A percentile compares a stretch with the other conserved stretches of the same genome.
Conservation (phyloP, 176 grass and related monocot species). For the Carex myosuroides region DNA sequence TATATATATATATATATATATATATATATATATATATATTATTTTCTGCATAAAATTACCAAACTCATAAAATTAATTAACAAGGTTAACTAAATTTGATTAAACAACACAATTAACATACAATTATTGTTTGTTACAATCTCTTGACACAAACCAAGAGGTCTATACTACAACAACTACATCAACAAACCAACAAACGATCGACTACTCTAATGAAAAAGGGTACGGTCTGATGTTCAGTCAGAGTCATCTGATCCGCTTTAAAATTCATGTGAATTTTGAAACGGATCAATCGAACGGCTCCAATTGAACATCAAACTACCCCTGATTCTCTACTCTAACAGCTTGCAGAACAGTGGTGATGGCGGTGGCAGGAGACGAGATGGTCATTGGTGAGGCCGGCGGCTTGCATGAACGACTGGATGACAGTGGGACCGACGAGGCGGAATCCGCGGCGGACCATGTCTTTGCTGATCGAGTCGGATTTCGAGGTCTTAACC, state of each 20-base stretch:
- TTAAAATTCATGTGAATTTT: too few species aligned
- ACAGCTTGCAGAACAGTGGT: constrained; percentile 26
- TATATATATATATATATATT: neutral
- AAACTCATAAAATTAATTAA: neutral
- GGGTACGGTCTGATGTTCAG: too few species aligned
- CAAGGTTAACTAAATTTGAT: constrained; percentile 25
- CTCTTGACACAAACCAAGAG: constrained; percentile 21
- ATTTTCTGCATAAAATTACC: neutral
- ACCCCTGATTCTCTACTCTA: neutral
- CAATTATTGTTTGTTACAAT: constrained; percentile 16
- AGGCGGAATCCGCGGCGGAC: constrained; percentile 82
- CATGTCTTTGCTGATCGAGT: constrained; percentile 98
- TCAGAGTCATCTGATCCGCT: too few species aligned
- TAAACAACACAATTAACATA: neutral
- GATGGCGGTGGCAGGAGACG: constrained; percentile 88
- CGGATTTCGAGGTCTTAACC: constrained; percentile 94
- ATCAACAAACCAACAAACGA: constrained; percentile 5
- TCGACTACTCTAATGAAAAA: neutral
- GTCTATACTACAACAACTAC: neutral
- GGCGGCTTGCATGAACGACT: constrained; percentile 94
- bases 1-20: too few species aligned
- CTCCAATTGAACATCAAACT: too few species aligned
- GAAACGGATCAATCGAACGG: too few species aligned
- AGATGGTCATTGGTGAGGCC: constrained; percentile 97
- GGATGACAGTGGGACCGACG: constrained; percentile 82